phyloP scores from a whole-genome alignment of 2,329 filamentous ascomycete genomes.

The Ophiosphaerella herpotricha region DNA sequence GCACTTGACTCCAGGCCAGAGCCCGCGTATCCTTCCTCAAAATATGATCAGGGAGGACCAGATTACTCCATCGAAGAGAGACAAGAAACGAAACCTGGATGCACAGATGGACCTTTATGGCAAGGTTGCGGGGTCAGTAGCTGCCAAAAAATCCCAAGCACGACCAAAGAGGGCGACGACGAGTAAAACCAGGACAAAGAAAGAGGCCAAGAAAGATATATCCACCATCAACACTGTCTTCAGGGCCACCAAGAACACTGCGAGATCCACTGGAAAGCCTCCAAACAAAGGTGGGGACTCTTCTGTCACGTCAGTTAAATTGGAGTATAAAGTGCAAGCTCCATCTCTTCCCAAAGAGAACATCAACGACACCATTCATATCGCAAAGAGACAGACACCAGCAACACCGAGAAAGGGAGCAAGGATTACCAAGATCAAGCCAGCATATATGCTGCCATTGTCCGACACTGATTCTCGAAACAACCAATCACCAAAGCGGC shows the following conservation, averaged over 20 bases:
- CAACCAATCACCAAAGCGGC: constrained; percentile 36
- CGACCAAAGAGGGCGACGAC: constrained; percentile 36
- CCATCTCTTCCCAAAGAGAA: constrained; percentile 19
- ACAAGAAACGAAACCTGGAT: constrained; percentile 37
- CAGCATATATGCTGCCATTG: constrained; percentile 29
- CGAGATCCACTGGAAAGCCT: constrained; percentile 18
- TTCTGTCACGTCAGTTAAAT: constrained; percentile 7
- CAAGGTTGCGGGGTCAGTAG: constrained; percentile 27
- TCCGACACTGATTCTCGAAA: constrained; percentile 37
- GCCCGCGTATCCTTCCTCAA: constrained; percentile 38
- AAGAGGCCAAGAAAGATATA: constrained; percentile 27
- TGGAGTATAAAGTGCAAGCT: constrained; percentile 9
- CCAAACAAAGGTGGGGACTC: constrained; percentile 10
- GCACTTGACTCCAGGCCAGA: constrained; percentile 43
- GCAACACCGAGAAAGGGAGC: constrained; percentile 21
- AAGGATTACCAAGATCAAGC: constrained; percentile 31
- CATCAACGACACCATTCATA: constrained; percentile 12
- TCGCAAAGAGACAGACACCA: constrained; percentile 17
- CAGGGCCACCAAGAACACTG: constrained; percentile 33
- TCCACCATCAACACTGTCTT: constrained; percentile 34
- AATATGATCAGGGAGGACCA: constrained; percentile 28
- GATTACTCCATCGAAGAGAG: constrained; percentile 38
- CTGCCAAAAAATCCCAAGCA: constrained; percentile 28
- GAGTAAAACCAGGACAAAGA: constrained; percentile 33
- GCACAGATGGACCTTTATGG: constrained; percentile 26